Evolutionary conservation across 192 early-diverging fungal genomes (phyloP), one percentile per base, ranked within the genome.

Genomic region (Rhizoclosmatium globosum): DNA sequence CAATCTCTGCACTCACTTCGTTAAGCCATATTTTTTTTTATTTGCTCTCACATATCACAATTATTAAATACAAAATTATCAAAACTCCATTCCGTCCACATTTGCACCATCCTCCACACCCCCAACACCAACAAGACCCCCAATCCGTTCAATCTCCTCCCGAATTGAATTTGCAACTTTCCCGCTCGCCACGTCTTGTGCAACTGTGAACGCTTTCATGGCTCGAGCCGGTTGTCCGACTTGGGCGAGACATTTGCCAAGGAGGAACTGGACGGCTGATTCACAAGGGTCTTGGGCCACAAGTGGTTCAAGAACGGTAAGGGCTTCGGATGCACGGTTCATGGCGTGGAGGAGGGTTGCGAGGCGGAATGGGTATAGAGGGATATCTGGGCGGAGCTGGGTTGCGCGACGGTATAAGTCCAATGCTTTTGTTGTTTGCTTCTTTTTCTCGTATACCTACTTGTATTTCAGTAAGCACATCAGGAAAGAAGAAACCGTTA

Each of bases 281-380:
- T 94, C 91, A 31, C 85, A 71, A 17, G 79, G 81, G 15, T 83
- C 73, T 2, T 74, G 62, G 0, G 81, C 81, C 78, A 89, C 86
- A 21, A 97, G 82, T 38, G 84, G 81, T 68, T 92, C 86, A 13
- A 95, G 82, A 19, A 91, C 89, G 15, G 76, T 77, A 2, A 93
- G 71, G 3, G 95, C 93, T n/a, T 89, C 91, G 42, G 80, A 39
- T 70, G 87, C 93, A 50, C 86, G 82, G 19, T 85, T 84, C 21
- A 94, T 80, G 11, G 85, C 78, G 13, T 85, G 83, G 58, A 95
- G 82, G 1, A 91, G 76, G 13, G 89, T 87, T 6, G 96, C 95
- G 38, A 87, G 87, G 77, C 89, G 90, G 77, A 93, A 94, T 53
- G 89, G 81, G 50, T 92, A 92, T 44, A 94, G 71, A 31, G 87